These are phyloP conservation scores for Tolypocladium guangdongense DNA, from an alignment of 2,329 filamentous ascomycete species.

Conservation along the genomic window DNA sequence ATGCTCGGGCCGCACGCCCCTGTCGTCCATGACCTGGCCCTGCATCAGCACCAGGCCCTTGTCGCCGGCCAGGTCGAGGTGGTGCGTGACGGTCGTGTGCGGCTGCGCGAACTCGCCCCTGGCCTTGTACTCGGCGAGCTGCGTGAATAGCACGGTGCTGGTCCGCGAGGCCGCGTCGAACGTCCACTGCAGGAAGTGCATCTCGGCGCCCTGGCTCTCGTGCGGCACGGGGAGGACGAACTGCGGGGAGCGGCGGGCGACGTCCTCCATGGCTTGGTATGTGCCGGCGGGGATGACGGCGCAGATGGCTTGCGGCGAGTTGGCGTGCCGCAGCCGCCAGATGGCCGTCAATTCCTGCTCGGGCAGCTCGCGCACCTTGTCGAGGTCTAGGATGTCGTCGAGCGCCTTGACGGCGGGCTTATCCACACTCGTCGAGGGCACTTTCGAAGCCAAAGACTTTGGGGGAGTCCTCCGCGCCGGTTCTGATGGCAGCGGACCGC, in stretches of 20 bases:
- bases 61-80: slow-evolving; percentile 64
- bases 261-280: slow-evolving; percentile 61
- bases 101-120: slow-evolving; percentile 82
- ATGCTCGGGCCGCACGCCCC: slow-evolving; percentile 68
- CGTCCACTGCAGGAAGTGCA: slow-evolving; percentile 94
- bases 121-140: slow-evolving; percentile 85
- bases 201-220: slow-evolving; percentile 61
- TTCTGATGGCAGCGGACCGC: slow-evolving; percentile 17
- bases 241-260: slow-evolving; percentile 66
- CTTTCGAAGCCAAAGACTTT: slow-evolving; percentile 6
- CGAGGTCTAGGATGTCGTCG: slow-evolving; percentile 57
- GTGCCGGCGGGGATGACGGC: slow-evolving; percentile 65
- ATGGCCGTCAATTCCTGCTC: slow-evolving; percentile 73
- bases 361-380: slow-evolving; percentile 63
- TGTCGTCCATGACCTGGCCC: slow-evolving; percentile 64
- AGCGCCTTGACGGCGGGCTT: slow-evolving; percentile 32
- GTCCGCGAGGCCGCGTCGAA: slow-evolving; percentile 60
- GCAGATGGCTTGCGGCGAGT: slow-evolving; percentile 65
- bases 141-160: slow-evolving; percentile 80
- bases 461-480: slow-evolving; percentile 4
- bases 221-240: slow-evolving; percentile 85
- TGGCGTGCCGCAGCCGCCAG: slow-evolving; percentile 81
- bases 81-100: slow-evolving; percentile 89
- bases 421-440: slow-evolving; percentile 9
- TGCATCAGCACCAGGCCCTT: slow-evolving; percentile 80